A percentile compares a stretch with the other conserved stretches of the same genome.
These are phyloP conservation scores for Calonectria montana DNA, from an alignment of 2,329 filamentous ascomycete species.

Conservation along the genomic window DNA sequence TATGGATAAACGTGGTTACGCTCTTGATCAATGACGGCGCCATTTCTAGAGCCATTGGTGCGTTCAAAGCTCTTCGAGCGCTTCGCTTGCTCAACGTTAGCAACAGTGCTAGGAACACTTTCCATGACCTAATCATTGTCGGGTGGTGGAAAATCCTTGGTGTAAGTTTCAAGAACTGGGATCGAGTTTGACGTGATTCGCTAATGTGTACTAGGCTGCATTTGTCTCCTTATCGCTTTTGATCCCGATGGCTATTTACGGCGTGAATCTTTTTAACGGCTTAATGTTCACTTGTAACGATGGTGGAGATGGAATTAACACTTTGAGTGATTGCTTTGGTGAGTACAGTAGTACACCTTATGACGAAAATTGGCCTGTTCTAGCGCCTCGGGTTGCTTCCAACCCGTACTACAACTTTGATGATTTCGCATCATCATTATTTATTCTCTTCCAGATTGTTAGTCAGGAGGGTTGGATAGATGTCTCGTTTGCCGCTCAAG, in stretches of 20 bases:
- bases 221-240: slow-evolving; percentile 95
- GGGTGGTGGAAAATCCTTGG: slow-evolving; percentile 95
- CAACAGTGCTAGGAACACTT: slow-evolving; percentile 94
- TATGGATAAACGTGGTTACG: slow-evolving; percentile 95
- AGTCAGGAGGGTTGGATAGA: slow-evolving; percentile 98
- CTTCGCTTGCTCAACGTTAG: slow-evolving; percentile 93
- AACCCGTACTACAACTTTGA: slow-evolving; percentile 95
- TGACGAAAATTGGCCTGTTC: slow-evolving; percentile 78
- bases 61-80: slow-evolving; percentile 96
- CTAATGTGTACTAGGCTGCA: slow-evolving; percentile 66
- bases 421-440: slow-evolving; percentile 91
- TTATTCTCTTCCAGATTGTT: slow-evolving; percentile 98
- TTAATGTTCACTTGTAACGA: slow-evolving; percentile 82
- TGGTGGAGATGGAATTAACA: slow-evolving; percentile 63
- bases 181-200: not conserved
- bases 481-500: slow-evolving; percentile 86
- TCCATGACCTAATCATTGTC: slow-evolving; percentile 94
- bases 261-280: slow-evolving; percentile 91
- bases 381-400: slow-evolving; percentile 82
- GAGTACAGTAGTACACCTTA: slow-evolving; percentile 84
- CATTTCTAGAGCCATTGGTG: slow-evolving; percentile 90
- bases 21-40: slow-evolving; percentile 84
- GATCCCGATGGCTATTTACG: slow-evolving; percentile 97
- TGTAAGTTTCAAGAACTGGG: slow-evolving; percentile 56
- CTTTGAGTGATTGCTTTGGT: slow-evolving; percentile 81